Evolutionary conservation across 306 rosid genomes (phyloP).

Genomic region (Dalbergia oliveri): DNA sequence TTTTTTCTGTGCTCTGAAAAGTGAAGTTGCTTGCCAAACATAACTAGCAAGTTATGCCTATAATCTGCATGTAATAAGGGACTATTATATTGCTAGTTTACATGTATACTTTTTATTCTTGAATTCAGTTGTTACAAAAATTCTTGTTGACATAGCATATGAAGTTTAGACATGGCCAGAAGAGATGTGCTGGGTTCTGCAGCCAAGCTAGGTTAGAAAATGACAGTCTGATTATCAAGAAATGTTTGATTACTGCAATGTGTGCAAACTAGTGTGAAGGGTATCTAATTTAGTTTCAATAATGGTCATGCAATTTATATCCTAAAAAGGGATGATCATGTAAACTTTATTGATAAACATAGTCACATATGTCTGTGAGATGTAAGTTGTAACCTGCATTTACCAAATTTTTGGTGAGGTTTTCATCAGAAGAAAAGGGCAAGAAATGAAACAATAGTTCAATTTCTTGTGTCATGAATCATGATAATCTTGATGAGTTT

Average conservation of each 20-base stretch:
- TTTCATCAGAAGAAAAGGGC: neutral
- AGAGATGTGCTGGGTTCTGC: slow-evolving; percentile 21
- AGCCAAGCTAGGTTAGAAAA: slow-evolving; percentile 14
- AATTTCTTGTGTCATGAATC: slow-evolving; percentile 34
- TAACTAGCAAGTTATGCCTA: neutral
- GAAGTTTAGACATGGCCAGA: neutral
- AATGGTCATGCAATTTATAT: neutral
- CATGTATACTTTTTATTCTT: slow-evolving; percentile 4
- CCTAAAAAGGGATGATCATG: neutral
- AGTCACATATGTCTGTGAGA: neutral
- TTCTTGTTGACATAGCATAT: neutral
- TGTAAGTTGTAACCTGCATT: neutral
- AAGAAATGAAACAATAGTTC: neutral
- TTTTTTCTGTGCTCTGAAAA: slow-evolving; percentile 2
- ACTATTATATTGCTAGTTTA: slow-evolving; percentile 10
- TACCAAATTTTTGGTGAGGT: slow-evolving; percentile 18
- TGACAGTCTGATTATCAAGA: slow-evolving; percentile 12
- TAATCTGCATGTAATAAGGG: neutral
- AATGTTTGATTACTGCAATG: neutral
- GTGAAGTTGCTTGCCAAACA: neutral
- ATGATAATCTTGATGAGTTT: slow-evolving; percentile 3
- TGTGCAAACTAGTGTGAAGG: neutral
- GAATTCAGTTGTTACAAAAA: neutral
- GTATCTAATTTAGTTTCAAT: slow-evolving; percentile 17
- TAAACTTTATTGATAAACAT: neutral